These are phyloP conservation scores for Xylaria arbuscula DNA, from an alignment of 2,329 filamentous ascomycete genomes.

Conservation along the genomic window DNA sequence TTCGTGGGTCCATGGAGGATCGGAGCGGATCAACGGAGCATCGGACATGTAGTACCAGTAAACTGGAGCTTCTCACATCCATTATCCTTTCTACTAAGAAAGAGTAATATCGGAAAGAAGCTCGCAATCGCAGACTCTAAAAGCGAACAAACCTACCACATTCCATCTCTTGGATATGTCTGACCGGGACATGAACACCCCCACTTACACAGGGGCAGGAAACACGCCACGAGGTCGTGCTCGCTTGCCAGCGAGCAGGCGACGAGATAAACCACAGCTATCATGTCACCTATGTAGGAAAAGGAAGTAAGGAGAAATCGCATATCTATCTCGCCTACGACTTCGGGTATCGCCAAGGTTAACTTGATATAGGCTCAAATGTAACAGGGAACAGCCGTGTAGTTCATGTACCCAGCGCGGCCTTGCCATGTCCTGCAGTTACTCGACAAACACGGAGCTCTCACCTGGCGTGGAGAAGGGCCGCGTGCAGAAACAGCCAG, in stretches of 20 bases:
- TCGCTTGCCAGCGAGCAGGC: conserved; percentile 38
- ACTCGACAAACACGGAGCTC: neutral
- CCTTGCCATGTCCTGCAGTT: neutral
- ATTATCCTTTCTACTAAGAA: neutral
- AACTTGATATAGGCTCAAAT: neutral
- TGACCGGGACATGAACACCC: neutral
- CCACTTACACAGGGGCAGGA: neutral
- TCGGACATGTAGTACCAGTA: neutral
- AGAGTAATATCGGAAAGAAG: neutral
- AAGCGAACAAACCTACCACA: neutral
- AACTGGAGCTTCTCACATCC: neutral
- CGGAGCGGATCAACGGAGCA: neutral
- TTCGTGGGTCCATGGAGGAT: neutral
- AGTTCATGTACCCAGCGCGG: neutral
- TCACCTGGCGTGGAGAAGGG: neutral
- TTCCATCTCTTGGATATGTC: neutral
- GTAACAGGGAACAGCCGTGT: neutral
- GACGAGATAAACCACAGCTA: conserved; percentile 49
- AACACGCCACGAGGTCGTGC: conserved; percentile 26
- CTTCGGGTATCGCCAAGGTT: neutral
- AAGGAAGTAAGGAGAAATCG: conserved; percentile 45
- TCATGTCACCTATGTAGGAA: conserved; percentile 48
- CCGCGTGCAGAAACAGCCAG: neutral
- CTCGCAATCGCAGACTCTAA: neutral
- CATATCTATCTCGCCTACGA: neutral